Base-by-base conservation (phyloP, 1,284 basidiomycete species). In the Fistulina hepatica region DNA sequence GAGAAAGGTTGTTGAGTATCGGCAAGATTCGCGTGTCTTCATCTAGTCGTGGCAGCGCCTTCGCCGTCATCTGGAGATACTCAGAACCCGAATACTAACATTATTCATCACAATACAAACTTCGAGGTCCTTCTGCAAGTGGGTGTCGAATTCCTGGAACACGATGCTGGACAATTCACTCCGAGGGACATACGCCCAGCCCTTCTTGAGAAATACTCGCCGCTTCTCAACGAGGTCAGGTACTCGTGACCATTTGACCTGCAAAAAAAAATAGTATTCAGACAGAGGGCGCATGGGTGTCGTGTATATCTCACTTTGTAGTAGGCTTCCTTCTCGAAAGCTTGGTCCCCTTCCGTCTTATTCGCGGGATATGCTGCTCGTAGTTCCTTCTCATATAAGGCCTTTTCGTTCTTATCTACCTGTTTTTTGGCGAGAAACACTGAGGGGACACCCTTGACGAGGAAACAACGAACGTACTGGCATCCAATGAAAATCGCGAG, bases 21-120 rank as follows among this genome's bases (percentile, higher is more conserved):
- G 94, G 94, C 12, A 92, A 60, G 4, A 99, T 65, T 23, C 95
- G 83, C 25, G 83, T 85, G 55, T 98, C 95, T 59, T 97, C 94
- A 50, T 98, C 94, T 37, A 99, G 66, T n/a, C 90, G 76, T 1
- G 93, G 93, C 4, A 98, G 69, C 17, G 81, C 78, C 55, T 83
- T 85, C 8, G 93, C 81, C 8, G 94, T 97, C 47, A 76, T 56
- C 88, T 92, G 47, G 5, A 33, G 15, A 36, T 41, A 39, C 43
- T 40, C 39, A 39, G 39, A 33, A 44, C 27, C 12, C 37, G 22
- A 6, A 21, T 19, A 27, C 19, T 2, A n/a, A 30, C 22, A 13
- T n/a, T 36, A 7, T 10, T 21, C 17, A 26, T 19, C 19, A 23
- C 30, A 34, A 22, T 12, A 52, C 69, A 43, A 47, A 89, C 88